A percentile compares a stretch with the other conserved stretches of the same genome.
Evolutionary conservation across 2,329 filamentous ascomycete species (phyloP).

Genomic region (Neonectria neomacrospora): DNA sequence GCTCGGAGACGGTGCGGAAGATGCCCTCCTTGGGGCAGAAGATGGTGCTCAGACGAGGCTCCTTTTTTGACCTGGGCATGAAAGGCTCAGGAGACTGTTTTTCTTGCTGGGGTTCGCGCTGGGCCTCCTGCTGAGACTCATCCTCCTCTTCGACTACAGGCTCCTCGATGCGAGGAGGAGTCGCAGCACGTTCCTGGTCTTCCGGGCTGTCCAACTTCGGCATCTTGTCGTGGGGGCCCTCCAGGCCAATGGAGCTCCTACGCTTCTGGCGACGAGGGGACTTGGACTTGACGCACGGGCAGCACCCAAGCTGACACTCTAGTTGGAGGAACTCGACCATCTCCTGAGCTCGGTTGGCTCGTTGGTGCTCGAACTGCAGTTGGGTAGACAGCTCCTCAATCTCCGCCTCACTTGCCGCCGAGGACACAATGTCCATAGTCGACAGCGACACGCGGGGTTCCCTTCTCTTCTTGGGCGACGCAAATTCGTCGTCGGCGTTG

Average conservation of each 20-base stretch:
- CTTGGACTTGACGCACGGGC: slow-evolving; percentile 64
- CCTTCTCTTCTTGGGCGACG: slow-evolving; percentile 65
- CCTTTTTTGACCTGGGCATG: slow-evolving; percentile 49
- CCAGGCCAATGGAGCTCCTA: slow-evolving; percentile 39
- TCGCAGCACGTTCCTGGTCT: slow-evolving; percentile 33
- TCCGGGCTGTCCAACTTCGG: slow-evolving; percentile 50
- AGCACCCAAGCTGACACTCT: slow-evolving; percentile 77
- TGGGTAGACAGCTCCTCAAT: slow-evolving; percentile 66
- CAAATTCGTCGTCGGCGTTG: slow-evolving; percentile 70
- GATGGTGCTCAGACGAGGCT: slow-evolving; percentile 62
- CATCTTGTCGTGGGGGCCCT: slow-evolving; percentile 47
- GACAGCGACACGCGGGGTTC: slow-evolving; percentile 60
- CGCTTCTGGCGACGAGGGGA: slow-evolving; percentile 38
- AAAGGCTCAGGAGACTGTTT: slow-evolving; percentile 32
- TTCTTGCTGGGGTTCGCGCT: slow-evolving; percentile 14
- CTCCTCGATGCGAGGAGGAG: slow-evolving; percentile 38
- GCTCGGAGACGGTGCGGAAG: slow-evolving; percentile 69
- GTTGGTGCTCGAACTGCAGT: slow-evolving; percentile 68
- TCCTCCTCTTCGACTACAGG: slow-evolving; percentile 22
- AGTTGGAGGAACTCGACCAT: slow-evolving; percentile 80
- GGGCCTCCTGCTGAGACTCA: slow-evolving; percentile 7
- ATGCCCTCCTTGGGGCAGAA: slow-evolving; percentile 72
- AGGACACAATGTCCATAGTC: slow-evolving; percentile 63
- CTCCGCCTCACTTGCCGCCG: slow-evolving; percentile 66
- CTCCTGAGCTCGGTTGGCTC: slow-evolving; percentile 76